Base-by-base conservation (phyloP, 2,329 filamentous ascomycete genomes). In the Drechslerella stenobrocha region DNA sequence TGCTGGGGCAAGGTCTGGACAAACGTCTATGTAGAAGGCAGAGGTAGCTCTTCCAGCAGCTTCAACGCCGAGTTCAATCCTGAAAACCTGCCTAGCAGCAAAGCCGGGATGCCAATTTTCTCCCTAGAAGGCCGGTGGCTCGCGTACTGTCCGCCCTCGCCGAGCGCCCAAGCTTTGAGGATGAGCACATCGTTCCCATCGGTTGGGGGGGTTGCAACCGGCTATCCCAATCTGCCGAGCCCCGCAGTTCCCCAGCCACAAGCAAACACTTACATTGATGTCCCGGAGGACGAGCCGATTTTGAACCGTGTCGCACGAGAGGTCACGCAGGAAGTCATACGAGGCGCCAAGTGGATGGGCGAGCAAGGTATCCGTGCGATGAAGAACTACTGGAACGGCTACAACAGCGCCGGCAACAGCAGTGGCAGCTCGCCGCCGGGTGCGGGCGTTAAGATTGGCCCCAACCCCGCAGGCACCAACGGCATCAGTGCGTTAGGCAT, bases 1-100 rank as follows among this genome's bases (percentile, higher is more conserved):
- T 96, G 90, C 73, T 80, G 93, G 57, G 91, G 87, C 18, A 98
- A 98, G 77, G 79, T 95, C 15, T 98, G 93, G 93, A 96, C 93
- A 0, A 86, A 85, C 44, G 79, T 96, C 24, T 89, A 93, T 74
- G 82, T 84, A 70, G 78, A 79, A 26, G 76, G 79, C 15, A 80
- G 80, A 63, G 78, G 78, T 22, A 80, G 82, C 26, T 75, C 78
- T 23, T 72, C 77, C 81, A 65, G 70, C 2, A 70, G 55, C 34
- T 37, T 52, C 37, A 59, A 59, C 6, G 34, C 55, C n/a, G 58
- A 63, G 37, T 55, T 70, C 34, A 50, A 24, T 9, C 60, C 67
- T 18, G 65, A 60, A 18, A 80, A 70, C 78, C 75, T 66, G 75
- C 77, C 23, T 15, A 42, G 61, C 51, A 56, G 28, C 71, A 74